Percentiles rank a stretch among this genome's conserved stretches.
Evolutionary conservation across 2,329 filamentous ascomycete genomes (phyloP).

Genomic region (Delphinella strobiligena): DNA sequence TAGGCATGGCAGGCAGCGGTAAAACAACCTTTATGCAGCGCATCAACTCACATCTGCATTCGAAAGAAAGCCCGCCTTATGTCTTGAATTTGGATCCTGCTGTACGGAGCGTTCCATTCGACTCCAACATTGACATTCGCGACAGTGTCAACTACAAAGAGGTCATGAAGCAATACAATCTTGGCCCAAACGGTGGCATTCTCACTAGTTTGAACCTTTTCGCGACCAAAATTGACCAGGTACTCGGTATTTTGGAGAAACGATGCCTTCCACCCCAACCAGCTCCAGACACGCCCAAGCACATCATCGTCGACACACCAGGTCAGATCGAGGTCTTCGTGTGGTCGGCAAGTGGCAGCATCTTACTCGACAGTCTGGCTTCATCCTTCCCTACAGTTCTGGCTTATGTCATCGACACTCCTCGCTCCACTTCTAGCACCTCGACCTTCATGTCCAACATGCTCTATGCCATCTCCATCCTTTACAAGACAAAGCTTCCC

Average conservation of each 20-base stretch:
- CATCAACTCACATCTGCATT: slow-evolving; percentile 86
- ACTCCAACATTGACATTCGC: slow-evolving; percentile 96
- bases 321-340: slow-evolving; percentile 99
- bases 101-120: slow-evolving; percentile 85
- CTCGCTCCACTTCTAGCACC: slow-evolving; percentile 75
- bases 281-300: slow-evolving; percentile 49
- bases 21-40: slow-evolving; percentile 99
- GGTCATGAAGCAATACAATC: slow-evolving; percentile 98
- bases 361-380: slow-evolving; percentile 82
- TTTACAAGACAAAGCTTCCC: slow-evolving; percentile 96
- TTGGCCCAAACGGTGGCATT: slow-evolving; percentile 94
- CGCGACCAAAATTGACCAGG: slow-evolving; percentile 95
- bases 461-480: slow-evolving; percentile 95
- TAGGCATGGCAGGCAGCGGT: slow-evolving; percentile 96
- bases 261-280: slow-evolving; percentile 34
- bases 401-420: slow-evolving; percentile 95
- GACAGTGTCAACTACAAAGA: slow-evolving; percentile 99
- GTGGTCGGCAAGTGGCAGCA: slow-evolving; percentile 91
- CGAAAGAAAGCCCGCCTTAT: slow-evolving; percentile 59
- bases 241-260: slow-evolving; percentile 81
- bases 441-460: slow-evolving; percentile 99
- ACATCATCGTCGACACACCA: slow-evolving; percentile 89
- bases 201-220: slow-evolving; percentile 92
- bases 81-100: slow-evolving; percentile 96
- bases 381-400: slow-evolving; percentile 94